Evolutionary conservation across 352 stramenopile genomes (phyloP).

Genomic region (Phytophthora foliorum): DNA sequence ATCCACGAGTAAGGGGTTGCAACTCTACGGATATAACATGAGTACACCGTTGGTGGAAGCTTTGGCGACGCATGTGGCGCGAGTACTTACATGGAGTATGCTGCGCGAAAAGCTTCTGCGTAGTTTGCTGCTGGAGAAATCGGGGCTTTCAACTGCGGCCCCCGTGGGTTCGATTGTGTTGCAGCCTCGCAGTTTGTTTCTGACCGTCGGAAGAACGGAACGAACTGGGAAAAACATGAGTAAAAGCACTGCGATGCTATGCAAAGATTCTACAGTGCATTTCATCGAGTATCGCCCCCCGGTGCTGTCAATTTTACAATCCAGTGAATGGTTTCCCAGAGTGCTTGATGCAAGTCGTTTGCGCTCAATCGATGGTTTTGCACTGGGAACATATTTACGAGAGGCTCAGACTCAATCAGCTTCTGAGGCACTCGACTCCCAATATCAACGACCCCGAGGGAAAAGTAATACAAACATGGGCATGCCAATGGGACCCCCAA

Average conservation of each 20-base stretch:
- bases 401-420: conserved; percentile 60
- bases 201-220: conserved; percentile 36
- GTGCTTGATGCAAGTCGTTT: conserved; percentile 54
- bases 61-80: conserved; percentile 59
- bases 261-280: conserved; percentile 64
- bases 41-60: conserved; percentile 67
- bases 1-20: conserved; percentile 63
- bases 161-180: conserved; percentile 61
- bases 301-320: conserved; percentile 55
- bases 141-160: conserved; percentile 54
- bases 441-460: conserved; percentile 44
- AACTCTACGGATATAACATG: conserved; percentile 85
- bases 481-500: conserved; percentile 29
- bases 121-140: conserved; percentile 69
- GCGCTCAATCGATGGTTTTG: conserved; percentile 55
- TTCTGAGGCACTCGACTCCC: conserved; percentile 34
- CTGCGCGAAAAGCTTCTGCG: conserved; percentile 74
- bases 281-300: conserved; percentile 69
- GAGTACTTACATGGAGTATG: conserved; percentile 77
- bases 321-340: conserved; percentile 52
- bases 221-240: conserved; percentile 45
- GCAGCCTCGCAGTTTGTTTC: conserved; percentile 67
- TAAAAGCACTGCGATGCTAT: conserved; percentile 42
- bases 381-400: conserved; percentile 65
- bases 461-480: conserved; percentile 47